Evolutionary conservation across 352 stramenopile genomes (phyloP), one percentile per base, ranked within the genome.

Genomic region (Pythium brassicae): DNA sequence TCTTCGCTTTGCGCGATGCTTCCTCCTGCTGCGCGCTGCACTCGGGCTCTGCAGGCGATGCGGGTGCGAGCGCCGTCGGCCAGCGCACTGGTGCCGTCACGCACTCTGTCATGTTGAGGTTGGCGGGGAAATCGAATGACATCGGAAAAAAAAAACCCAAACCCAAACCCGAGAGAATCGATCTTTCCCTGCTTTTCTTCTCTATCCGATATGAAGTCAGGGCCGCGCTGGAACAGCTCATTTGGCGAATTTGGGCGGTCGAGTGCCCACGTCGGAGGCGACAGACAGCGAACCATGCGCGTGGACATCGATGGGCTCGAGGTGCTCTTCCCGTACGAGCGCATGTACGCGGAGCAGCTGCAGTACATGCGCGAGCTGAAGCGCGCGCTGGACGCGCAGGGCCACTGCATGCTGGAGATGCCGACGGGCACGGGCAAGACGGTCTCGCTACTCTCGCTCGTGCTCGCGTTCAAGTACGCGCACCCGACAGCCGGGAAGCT

Each of bases 331-430:
- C 97, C 97, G 40, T 99, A 99, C 57, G 77, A 89, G 52, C 79
- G 78, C 57, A 97, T 99, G 72, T 99, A 99, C 77, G 76, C 96
- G 40, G 98, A 99, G 71, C 98, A 99, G 79, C 97, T 99, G 62
- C 86, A 98, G 66, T 99, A 99, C 76, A 99, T 99, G 97, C 83
- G 94, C 26, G 92, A 98, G 60, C 78, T 99, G 14, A 99, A 99
- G 83, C 89, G 96, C 40, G 85, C 97, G 10, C 74, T 99, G 29
- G 97, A 99, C 65, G 92, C 93, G 1, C 92, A 98, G 47, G 97
- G 96, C 40, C 96, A 99, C 75, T 97, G 86, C 63, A 90, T 99
- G 65, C 72, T 99, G 27, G 97, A 99, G 74, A 99, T 99, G 97
- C 98, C 98, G 23, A 99, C 96, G 45, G 97, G 96, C 44, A 99